phyloP scores from a whole-genome alignment of 768 basidiomycete genomes.

The Boletus reticulatus region DNA sequence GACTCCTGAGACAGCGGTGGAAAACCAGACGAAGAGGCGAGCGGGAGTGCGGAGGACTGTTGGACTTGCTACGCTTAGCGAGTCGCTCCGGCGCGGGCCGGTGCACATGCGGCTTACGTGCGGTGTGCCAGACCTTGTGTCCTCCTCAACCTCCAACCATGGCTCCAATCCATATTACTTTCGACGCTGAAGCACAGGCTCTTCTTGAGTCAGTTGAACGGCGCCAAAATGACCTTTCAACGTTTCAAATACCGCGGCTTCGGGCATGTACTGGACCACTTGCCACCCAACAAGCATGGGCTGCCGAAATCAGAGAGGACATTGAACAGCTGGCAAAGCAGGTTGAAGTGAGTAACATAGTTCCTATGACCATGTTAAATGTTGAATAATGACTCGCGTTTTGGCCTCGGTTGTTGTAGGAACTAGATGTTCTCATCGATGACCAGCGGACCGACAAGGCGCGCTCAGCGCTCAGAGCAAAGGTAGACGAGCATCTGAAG shows the following conservation, averaged over 20 bases:
- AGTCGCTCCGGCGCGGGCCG: no score
- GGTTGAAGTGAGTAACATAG: slow-evolving; percentile 56
- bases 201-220: slow-evolving; percentile 54
- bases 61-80: no score
- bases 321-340: slow-evolving; percentile 57
- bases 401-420: slow-evolving; percentile 36
- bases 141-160: slow-evolving; percentile 33
- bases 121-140: no score
- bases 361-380: slow-evolving; percentile 1
- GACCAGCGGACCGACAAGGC: slow-evolving; percentile 64
- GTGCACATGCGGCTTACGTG: no score
- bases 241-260: slow-evolving; percentile 76
- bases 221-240: slow-evolving; percentile 57
- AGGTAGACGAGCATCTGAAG: slow-evolving; percentile 48
- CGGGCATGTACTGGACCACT: slow-evolving; percentile 67
- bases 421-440: slow-evolving; percentile 65
- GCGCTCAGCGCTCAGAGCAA: slow-evolving; percentile 44
- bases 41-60: no score
- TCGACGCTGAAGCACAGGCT: slow-evolving; percentile 49
- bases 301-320: slow-evolving; percentile 76
- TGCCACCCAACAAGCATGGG: slow-evolving; percentile 65
- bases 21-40: no score
- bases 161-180: slow-evolving; percentile 58
- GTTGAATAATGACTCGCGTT: background rate
- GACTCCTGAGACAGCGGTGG: slow-evolving; percentile 31